Conservation (phyloP, 305 asterid species). For the Caryopteris hybrid region DNA sequence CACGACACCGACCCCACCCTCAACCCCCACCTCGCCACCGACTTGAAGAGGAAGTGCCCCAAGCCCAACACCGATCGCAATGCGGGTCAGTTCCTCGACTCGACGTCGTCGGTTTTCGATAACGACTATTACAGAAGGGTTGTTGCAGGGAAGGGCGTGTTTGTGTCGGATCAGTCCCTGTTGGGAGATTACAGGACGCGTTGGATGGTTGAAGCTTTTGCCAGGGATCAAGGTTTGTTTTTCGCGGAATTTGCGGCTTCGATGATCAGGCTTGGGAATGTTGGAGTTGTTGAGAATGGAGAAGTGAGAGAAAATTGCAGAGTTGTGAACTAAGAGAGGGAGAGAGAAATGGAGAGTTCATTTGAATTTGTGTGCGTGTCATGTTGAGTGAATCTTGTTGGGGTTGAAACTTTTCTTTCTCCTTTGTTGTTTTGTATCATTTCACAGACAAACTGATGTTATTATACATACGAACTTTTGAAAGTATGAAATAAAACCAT, state of each 20-base stretch:
- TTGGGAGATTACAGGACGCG: constrained; percentile 45
- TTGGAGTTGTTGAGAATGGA: constrained; percentile 50
- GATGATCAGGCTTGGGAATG: constrained; percentile 64
- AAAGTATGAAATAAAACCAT: neutral
- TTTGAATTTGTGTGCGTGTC: no score
- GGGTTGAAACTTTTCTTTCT: neutral
- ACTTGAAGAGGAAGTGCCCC: constrained; percentile 49
- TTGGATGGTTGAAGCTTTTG: constrained; percentile 61
- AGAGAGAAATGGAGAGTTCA: no score
- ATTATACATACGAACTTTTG: no score
- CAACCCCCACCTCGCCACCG: constrained; percentile 36
- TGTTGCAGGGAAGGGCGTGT: constrained; percentile 50
- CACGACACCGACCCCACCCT: constrained; percentile 62
- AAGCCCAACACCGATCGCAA: constrained; percentile 37
- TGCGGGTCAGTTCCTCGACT: constrained; percentile 68
- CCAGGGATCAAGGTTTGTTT: constrained; percentile 46
- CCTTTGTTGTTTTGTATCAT: neutral
- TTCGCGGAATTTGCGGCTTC: constrained; percentile 54
- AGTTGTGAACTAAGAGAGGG: constrained; percentile 35
- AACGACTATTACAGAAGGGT: constrained; percentile 55
- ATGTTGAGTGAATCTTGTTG: neutral
- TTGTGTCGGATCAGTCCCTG: constrained; percentile 61
- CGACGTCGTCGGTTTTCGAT: constrained; percentile 55
- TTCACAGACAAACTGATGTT: no score
- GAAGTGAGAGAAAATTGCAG: constrained; percentile 63